These are phyloP conservation scores for Sideroxylon spinosum DNA, from an alignment of 179 eudicot genomes.

Conservation along the genomic window DNA sequence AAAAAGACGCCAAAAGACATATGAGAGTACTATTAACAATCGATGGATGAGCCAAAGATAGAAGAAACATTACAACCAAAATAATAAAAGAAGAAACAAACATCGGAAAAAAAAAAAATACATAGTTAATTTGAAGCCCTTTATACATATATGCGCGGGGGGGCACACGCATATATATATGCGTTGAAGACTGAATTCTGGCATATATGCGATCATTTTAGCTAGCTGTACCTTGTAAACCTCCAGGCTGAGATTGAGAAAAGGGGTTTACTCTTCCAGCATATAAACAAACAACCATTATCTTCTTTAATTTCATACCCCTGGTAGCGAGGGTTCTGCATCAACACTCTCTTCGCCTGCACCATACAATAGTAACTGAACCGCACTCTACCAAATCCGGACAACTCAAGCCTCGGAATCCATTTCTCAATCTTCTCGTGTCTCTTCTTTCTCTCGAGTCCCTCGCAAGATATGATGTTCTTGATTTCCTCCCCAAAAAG, in stretches of 20 bases:
- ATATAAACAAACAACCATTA: constrained; percentile 56
- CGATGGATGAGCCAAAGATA: not conserved
- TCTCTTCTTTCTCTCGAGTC: constrained; percentile 62
- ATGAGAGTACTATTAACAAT: not conserved
- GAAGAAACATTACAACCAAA: not conserved
- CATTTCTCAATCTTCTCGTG: constrained; percentile 88
- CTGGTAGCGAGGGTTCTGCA: constrained; percentile 52
- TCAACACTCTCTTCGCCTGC: constrained; percentile 47
- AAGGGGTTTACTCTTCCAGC: constrained; percentile 78
- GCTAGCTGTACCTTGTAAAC: constrained; percentile 39
- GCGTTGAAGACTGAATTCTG: not conserved
- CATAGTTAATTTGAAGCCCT: not conserved
- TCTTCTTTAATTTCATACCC: constrained; percentile 65
- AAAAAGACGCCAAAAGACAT: no score
- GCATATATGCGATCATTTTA: no score
- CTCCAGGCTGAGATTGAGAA: constrained; percentile 77
- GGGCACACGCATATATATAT: no score
- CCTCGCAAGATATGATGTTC: constrained; percentile 80
- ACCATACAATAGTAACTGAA: constrained; percentile 61
- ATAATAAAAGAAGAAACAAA: no score
- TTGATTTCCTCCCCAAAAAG: constrained; percentile 79
- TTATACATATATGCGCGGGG: not conserved
- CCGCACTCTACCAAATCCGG: constrained; percentile 53
- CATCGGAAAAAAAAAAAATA: not conserved
- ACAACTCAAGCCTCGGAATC: constrained; percentile 63